phyloP scores from a whole-genome alignment of 2,329 filamentous ascomycete species.

The Pyrenophora graminea region DNA sequence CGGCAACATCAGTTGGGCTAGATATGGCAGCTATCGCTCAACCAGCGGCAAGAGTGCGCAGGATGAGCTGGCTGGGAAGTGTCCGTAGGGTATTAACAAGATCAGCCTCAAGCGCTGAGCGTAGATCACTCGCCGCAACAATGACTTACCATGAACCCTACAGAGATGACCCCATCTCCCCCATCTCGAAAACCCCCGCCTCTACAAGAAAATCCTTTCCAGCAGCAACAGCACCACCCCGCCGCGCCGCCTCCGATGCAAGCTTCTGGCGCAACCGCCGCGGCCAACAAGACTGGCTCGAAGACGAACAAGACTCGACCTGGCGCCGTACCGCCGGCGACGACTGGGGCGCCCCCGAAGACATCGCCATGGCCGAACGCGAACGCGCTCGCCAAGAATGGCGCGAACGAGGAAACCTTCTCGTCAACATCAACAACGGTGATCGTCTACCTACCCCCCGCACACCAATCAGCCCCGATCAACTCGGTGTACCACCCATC shows the following conservation, averaged over 20 bases:
- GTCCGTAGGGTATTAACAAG: constrained; percentile 43
- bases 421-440: constrained; percentile 34
- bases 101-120: constrained; percentile 32
- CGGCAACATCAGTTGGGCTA: constrained; percentile 31
- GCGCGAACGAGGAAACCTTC: constrained; percentile 35
- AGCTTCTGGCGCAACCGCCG: constrained; percentile 49
- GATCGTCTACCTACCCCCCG: constrained; percentile 35
- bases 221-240: constrained; percentile 33
- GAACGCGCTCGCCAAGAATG: constrained; percentile 38
- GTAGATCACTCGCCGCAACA: constrained; percentile 32
- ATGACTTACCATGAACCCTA: constrained; percentile 34
- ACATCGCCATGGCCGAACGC: constrained; percentile 36
- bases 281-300: constrained; percentile 50
- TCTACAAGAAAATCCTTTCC: constrained; percentile 28
- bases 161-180: constrained; percentile 31
- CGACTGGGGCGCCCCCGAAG: constrained; percentile 44
- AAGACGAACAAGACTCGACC: constrained; percentile 38
- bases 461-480: constrained; percentile 29
- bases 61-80: constrained; percentile 46
- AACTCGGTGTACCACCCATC: constrained; percentile 24
- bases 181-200: constrained; percentile 4
- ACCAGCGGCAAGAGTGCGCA: constrained; percentile 26
- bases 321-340: constrained; percentile 44
- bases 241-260: constrained; percentile 52
- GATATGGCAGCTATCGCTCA: constrained; percentile 20